These are phyloP conservation scores for Lyophyllum semitale DNA, from an alignment of 768 basidiomycete genomes.

Conservation along the genomic window DNA sequence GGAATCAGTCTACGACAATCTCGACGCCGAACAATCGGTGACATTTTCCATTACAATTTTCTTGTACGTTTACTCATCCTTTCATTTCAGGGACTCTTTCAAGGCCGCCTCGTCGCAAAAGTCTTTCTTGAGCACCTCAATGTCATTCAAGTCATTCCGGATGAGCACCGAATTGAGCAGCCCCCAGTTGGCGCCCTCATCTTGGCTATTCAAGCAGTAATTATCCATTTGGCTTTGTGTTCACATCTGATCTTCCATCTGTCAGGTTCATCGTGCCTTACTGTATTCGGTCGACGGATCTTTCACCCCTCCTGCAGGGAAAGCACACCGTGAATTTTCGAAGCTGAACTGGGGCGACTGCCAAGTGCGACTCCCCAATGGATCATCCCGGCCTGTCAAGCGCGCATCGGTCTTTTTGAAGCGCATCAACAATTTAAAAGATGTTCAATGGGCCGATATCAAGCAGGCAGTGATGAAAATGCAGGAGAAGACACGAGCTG, in stretches of 20 bases:
- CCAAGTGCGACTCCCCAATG: background rate
- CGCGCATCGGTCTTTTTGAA: background rate
- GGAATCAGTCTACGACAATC: background rate
- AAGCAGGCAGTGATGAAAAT: background rate
- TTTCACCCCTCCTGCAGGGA: background rate
- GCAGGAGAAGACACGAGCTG: background rate
- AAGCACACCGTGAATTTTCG: background rate
- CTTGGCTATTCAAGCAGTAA: background rate
- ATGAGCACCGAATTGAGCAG: background rate
- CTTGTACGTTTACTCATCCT: background rate
- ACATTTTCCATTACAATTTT: background rate
- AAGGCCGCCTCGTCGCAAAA: background rate
- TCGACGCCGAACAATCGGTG: background rate
- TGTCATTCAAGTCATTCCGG: background rate
- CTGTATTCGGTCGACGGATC: background rate
- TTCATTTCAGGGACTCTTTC: background rate
- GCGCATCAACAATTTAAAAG: background rate
- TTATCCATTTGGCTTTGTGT: no score
- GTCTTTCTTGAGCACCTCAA: background rate
- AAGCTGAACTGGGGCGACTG: slow-evolving; percentile 1
- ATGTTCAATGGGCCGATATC: background rate
- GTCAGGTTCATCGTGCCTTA: background rate
- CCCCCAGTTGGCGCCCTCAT: background rate
- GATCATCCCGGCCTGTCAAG: background rate
- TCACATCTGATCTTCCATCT: background rate